Evolutionary conservation across 2,329 filamentous ascomycete species (phyloP).

Genomic region (Curvularia verruculosa): DNA sequence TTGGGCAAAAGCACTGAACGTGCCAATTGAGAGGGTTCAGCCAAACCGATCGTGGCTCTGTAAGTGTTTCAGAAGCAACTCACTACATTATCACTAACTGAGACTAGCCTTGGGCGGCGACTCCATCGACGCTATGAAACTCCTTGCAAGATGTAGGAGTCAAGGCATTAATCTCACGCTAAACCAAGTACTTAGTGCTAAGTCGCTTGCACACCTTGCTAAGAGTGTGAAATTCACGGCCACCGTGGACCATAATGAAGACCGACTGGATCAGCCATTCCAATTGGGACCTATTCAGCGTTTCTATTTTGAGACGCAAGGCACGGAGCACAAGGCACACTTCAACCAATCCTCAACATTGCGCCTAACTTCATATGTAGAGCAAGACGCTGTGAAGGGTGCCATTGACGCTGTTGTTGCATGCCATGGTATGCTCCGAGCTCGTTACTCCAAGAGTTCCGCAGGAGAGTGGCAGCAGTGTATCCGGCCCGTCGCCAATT

Average conservation of each 20-base stretch:
- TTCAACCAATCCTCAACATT: constrained; percentile 57
- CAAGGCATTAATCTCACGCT: constrained; percentile 40
- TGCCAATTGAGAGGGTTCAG: constrained; percentile 37
- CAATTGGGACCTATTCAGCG: constrained; percentile 54
- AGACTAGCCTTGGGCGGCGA: constrained; percentile 37
- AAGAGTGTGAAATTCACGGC: constrained; percentile 22
- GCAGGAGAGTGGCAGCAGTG: constrained; percentile 33
- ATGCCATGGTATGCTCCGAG: constrained; percentile 45
- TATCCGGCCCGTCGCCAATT: constrained; percentile 15
- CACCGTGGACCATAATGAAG: constrained; percentile 17
- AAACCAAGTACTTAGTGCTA: constrained; percentile 43
- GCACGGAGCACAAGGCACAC: constrained; percentile 42
- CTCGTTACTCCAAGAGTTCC: constrained; percentile 30
- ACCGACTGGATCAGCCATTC: constrained; percentile 44
- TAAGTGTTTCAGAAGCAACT: not conserved
- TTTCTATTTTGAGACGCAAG: constrained; percentile 50
- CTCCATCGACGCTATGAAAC: constrained; percentile 43
- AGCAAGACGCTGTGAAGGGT: constrained; percentile 27
- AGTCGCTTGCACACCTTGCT: constrained; percentile 39
- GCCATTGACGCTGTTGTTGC: constrained; percentile 33
- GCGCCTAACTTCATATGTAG: constrained; percentile 39
- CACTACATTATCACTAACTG: not conserved
- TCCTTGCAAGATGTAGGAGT: constrained; percentile 39
- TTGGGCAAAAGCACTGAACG: constrained; percentile 53
- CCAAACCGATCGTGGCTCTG: constrained; percentile 37